Evolutionary conservation across 352 stramenopile species (phyloP), one percentile per base, ranked within the genome.

Genomic region (Pythium grandisporangium): DNA sequence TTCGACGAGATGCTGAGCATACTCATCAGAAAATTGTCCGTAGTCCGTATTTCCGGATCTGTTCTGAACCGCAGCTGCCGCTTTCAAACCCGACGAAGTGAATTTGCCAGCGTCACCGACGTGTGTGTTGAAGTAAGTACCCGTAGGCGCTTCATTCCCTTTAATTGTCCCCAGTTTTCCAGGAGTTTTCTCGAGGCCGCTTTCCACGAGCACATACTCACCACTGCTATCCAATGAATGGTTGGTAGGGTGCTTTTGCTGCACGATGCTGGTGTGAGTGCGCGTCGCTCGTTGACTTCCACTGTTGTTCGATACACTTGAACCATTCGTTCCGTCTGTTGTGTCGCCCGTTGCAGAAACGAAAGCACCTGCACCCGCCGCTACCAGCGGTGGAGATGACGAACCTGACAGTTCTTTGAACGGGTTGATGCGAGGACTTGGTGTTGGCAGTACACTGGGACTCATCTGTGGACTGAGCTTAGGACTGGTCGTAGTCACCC

Each of bases 381-480:
- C n/a, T 24, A 17, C 22, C 53, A 52, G 49, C 41, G 14, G 54
- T 29, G 51, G 53, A 25, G 61, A 54, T 12, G 64, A 58, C 1
- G 61, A 75, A 26, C 73, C 70, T 11, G 62, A 61, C 14, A 70
- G 39, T 30, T 72, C 56, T 45, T 84, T 84, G 40, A 87, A 87
- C 13, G 74, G 74, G 21, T 87, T 87, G 48, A 84, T 87, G 20
- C 74, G 63, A 25, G 71, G 74, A 7, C 51, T 67, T 24, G 70
- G 68, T 20, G 63, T 80, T 14, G 71, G 66, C 6, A 83, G 42
- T 8, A 80, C 65, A 24, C 74, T 61, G 2, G 74, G 74, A 35
- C 74, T 87, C 63, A 83, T 75, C 46, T 85, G 72, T 8, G 72
- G 72, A 21, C 72, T 85, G 23, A 80, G 45, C 33, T 70, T 80